phyloP scores from a whole-genome alignment of 106 monocot species.

The Allium cepa region DNA sequence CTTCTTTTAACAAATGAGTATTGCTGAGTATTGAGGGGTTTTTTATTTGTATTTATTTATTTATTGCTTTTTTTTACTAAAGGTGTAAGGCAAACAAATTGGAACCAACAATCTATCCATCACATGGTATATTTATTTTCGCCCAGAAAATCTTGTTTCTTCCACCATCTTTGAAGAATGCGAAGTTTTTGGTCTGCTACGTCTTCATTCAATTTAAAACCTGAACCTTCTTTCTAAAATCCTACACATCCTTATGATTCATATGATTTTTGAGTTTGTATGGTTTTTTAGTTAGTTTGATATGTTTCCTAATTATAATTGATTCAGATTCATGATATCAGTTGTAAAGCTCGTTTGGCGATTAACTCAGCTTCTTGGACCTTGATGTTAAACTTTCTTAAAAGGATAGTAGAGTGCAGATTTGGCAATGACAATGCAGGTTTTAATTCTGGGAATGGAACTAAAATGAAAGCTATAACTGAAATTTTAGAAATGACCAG shows the following conservation, averaged over 20 bases:
- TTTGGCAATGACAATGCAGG: slow-evolving; percentile 10
- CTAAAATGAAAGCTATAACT: slow-evolving; percentile 27
- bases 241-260: neutral
- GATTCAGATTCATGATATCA: slow-evolving; percentile 67
- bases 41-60: no score
- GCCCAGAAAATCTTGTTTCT: no score
- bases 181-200: no score
- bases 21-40: no score
- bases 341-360: slow-evolving; percentile 44
- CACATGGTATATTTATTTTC: no score
- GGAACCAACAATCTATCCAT: no score
- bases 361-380: slow-evolving; percentile 49
- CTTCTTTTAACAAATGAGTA: no score
- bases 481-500: slow-evolving; percentile 72
- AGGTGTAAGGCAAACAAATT: no score
- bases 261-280: neutral
- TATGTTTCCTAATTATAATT: neutral
- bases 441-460: neutral
- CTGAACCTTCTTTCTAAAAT: neutral
- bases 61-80: no score
- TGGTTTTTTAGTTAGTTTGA: neutral
- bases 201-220: neutral
- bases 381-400: slow-evolving; percentile 55
- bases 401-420: slow-evolving; percentile 22
- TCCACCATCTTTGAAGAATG: no score